Conservation (phyloP, 352 stramenopile genomes). For the Phytophthora aleatoria region DNA sequence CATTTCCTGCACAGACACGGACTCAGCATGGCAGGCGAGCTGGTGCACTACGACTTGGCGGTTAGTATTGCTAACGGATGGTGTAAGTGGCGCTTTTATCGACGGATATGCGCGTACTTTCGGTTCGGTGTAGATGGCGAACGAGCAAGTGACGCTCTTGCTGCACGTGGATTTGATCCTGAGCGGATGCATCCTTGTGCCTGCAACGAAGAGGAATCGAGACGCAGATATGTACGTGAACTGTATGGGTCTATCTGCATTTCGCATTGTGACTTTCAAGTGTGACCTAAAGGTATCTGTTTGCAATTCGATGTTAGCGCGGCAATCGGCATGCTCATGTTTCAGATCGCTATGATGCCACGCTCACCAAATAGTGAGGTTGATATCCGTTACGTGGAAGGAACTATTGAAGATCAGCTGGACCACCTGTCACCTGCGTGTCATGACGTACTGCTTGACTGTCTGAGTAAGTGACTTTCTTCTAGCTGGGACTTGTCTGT, state of each 20-base stretch:
- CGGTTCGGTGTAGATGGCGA: slow-evolving; percentile 37
- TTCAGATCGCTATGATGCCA: slow-evolving; percentile 59
- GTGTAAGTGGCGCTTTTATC: not conserved
- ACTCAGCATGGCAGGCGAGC: slow-evolving; percentile 55
- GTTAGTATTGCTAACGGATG: slow-evolving; percentile 24
- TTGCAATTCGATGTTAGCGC: slow-evolving; percentile 25
- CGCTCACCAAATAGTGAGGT: slow-evolving; percentile 33
- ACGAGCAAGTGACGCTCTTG: slow-evolving; percentile 46
- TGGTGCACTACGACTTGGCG: slow-evolving; percentile 55
- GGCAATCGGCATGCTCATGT: slow-evolving; percentile 65
- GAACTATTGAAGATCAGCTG: slow-evolving; percentile 56
- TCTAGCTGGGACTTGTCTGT: not conserved
- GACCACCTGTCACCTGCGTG: slow-evolving; percentile 47
- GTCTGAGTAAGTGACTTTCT: slow-evolving; percentile 45
- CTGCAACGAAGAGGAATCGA: slow-evolving; percentile 41
- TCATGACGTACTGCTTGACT: slow-evolving; percentile 51
- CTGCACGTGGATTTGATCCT: slow-evolving; percentile 49
- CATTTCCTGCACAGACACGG: slow-evolving; percentile 65
- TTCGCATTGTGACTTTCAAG: too few relatives aligned
- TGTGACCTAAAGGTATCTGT: too few relatives aligned
- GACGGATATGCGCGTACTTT: slow-evolving; percentile 17
- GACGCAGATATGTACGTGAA: slow-evolving; percentile 51
- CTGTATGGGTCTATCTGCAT: not conserved
- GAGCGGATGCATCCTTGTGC: slow-evolving; percentile 53
- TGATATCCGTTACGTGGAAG: slow-evolving; percentile 40